Conservation (phyloP, 306 rosid genomes). For the Ceratonia siliqua region DNA sequence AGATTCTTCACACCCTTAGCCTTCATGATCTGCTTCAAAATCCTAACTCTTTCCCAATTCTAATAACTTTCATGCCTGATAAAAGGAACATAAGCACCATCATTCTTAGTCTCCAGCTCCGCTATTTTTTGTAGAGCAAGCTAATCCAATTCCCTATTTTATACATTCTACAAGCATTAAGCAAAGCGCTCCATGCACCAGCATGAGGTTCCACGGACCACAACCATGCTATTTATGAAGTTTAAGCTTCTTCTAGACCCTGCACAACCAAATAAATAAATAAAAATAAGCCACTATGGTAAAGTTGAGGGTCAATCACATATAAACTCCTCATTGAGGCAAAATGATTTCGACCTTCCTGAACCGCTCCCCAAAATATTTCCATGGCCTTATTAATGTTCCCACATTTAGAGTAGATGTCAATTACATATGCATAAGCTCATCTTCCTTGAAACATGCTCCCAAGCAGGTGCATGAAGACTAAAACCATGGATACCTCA, state of each 20-base stretch:
- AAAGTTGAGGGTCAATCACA: constrained; percentile 55
- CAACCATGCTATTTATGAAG: constrained; percentile 59
- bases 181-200: constrained; percentile 72
- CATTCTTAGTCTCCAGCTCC: constrained; percentile 57
- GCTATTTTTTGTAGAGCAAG: constrained; percentile 49
- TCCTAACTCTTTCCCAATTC: constrained; percentile 53
- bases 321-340: constrained; percentile 48
- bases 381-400: constrained; percentile 60
- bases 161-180: constrained; percentile 59
- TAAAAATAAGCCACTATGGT: constrained; percentile 71
- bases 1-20: constrained; percentile 54
- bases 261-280: constrained; percentile 63
- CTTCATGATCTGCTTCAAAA: constrained; percentile 51
- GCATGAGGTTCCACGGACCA: constrained; percentile 64
- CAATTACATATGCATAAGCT: constrained; percentile 61
- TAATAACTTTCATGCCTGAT: constrained; percentile 59
- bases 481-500: constrained; percentile 65
- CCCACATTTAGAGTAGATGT: constrained; percentile 73
- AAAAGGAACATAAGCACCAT: constrained; percentile 57
- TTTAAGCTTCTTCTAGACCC: constrained; percentile 63
- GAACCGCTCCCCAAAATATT: constrained; percentile 54
- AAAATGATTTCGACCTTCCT: constrained; percentile 54
- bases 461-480: constrained; percentile 59
- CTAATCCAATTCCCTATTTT: constrained; percentile 52
- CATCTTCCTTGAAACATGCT: constrained; percentile 66